These are phyloP conservation scores for Rhizopogon vulgaris DNA, from an alignment of 768 basidiomycete genomes.

Conservation along the genomic window DNA sequence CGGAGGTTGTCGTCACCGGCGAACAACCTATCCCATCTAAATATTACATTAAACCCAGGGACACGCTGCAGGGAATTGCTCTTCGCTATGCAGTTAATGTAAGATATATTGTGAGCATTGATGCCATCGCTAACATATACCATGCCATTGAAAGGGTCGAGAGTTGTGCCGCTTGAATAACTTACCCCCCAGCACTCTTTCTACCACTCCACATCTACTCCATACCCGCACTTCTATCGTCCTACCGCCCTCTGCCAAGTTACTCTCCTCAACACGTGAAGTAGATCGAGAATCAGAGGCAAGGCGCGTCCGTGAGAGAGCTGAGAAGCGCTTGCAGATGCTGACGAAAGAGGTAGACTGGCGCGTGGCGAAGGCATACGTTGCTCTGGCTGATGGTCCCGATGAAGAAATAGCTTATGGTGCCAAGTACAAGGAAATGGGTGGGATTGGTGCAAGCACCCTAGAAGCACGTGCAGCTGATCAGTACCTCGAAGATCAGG, in stretches of 20 bases:
- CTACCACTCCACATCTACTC: constrained; percentile 66
- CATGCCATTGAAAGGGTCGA: constrained; percentile 34
- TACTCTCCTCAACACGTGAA: constrained; percentile 24
- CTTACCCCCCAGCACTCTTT: constrained; percentile 57
- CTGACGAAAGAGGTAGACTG: constrained; percentile 67
- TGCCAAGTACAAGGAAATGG: constrained; percentile 20
- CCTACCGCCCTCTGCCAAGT: constrained; percentile 39
- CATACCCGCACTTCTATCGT: constrained; percentile 58
- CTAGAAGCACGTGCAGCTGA: constrained; percentile 50
- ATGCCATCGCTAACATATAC: background rate
- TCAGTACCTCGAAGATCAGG: constrained; percentile 59
- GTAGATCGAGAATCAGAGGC: constrained; percentile 35
- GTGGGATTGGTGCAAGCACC: constrained; percentile 8
- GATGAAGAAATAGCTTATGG: constrained; percentile 15
- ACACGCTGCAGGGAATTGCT: constrained; percentile 62
- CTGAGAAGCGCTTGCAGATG: constrained; percentile 54
- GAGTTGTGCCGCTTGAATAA: constrained; percentile 61
- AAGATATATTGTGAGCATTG: constrained; percentile 20
- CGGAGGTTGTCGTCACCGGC: background rate
- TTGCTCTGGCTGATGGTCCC: constrained; percentile 51
- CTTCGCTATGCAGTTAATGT: constrained; percentile 59
- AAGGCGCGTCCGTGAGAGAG: constrained; percentile 44
- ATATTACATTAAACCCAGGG: constrained; percentile 50
- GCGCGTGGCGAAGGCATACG: constrained; percentile 62
- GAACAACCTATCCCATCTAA: constrained; percentile 20